A percentile compares a stretch with the other conserved stretches of the same genome.
These are phyloP conservation scores for Leptographium procerum DNA, from an alignment of 2,329 filamentous ascomycete genomes.

Conservation along the genomic window DNA sequence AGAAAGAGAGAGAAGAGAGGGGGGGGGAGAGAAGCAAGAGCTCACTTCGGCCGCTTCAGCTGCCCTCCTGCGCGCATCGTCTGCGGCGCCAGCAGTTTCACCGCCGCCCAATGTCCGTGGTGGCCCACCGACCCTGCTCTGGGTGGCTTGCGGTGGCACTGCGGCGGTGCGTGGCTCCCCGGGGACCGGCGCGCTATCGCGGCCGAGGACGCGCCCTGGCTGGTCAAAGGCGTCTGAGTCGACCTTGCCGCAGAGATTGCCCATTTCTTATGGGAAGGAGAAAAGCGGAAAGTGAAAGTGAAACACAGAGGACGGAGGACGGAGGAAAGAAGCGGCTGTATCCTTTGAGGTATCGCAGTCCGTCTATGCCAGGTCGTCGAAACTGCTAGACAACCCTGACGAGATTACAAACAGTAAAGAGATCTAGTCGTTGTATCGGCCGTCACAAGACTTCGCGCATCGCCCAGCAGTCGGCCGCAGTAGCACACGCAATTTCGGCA, in stretches of 20 bases:
- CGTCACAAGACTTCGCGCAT: neutral
- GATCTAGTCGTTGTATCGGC: too few species aligned
- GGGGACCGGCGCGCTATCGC: slow-evolving; percentile 19
- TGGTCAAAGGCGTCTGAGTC: slow-evolving; percentile 53
- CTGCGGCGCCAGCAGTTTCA: slow-evolving; percentile 16
- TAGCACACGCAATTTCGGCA: too few species aligned
- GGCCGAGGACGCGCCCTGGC: slow-evolving; percentile 61
- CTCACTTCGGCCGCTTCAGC: slow-evolving; percentile 76
- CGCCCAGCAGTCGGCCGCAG: too few species aligned
- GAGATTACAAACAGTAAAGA: neutral
- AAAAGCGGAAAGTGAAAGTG: neutral
- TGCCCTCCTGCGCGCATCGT: slow-evolving; percentile 60
- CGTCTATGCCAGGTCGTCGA: too few species aligned
- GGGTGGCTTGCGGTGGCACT: slow-evolving; percentile 29
- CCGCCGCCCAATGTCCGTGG: slow-evolving; percentile 53
- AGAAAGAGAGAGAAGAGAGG: neutral
- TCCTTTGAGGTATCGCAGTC: too few species aligned
- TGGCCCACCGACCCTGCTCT: slow-evolving; percentile 38
- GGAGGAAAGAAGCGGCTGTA: too few species aligned
- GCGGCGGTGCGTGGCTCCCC: slow-evolving; percentile 36
- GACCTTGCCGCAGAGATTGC: slow-evolving; percentile 73
- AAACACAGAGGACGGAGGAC: neutral
- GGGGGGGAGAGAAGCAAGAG: neutral
- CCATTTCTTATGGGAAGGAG: slow-evolving; percentile 53
- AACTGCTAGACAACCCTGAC: too few species aligned